phyloP scores from a whole-genome alignment of 768 basidiomycete genomes.

The Obba rivulosa region DNA sequence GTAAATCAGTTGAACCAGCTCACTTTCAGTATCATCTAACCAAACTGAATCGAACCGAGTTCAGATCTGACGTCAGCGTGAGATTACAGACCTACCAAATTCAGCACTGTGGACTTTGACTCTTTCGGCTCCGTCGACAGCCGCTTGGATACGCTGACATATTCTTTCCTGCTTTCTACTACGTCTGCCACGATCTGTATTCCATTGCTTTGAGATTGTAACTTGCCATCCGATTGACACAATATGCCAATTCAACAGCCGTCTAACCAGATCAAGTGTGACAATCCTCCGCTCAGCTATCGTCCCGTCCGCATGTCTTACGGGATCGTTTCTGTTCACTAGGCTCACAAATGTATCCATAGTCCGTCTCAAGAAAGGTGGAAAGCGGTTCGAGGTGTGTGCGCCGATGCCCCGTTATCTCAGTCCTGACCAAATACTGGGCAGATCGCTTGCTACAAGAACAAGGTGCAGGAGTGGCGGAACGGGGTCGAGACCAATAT shows the following conservation, averaged over 20 bases:
- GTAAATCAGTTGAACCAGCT: too few species aligned
- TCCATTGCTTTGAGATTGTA: too few species aligned
- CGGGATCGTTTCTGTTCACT: slow-evolving; percentile 7
- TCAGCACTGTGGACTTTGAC: too few species aligned
- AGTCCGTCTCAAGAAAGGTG: slow-evolving; percentile 93
- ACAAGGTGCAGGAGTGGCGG: slow-evolving; percentile 96
- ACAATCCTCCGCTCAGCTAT: slow-evolving; percentile 1
- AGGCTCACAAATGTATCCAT: slow-evolving; percentile 97
- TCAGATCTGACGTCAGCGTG: too few species aligned
- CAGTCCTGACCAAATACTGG: background rate
- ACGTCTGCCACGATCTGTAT: too few species aligned
- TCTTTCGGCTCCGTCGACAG: too few species aligned
- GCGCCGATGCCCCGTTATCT: background rate
- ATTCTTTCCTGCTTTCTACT: too few species aligned
- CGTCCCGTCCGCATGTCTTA: slow-evolving; percentile 8
- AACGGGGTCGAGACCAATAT: slow-evolving; percentile 90
- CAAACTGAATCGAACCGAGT: too few species aligned
- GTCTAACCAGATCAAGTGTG: slow-evolving; percentile 84
- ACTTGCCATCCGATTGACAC: background rate
- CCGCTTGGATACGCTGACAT: too few species aligned
- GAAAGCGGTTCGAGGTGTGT: slow-evolving; percentile 94
- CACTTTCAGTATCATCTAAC: too few species aligned
- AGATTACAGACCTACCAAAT: too few species aligned
- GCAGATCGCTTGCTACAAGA: slow-evolving; percentile 97
- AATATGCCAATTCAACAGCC: slow-evolving; percentile 69